phyloP scores from a whole-genome alignment of 2,329 filamentous ascomycete genomes.

The Verticillium dahliae region DNA sequence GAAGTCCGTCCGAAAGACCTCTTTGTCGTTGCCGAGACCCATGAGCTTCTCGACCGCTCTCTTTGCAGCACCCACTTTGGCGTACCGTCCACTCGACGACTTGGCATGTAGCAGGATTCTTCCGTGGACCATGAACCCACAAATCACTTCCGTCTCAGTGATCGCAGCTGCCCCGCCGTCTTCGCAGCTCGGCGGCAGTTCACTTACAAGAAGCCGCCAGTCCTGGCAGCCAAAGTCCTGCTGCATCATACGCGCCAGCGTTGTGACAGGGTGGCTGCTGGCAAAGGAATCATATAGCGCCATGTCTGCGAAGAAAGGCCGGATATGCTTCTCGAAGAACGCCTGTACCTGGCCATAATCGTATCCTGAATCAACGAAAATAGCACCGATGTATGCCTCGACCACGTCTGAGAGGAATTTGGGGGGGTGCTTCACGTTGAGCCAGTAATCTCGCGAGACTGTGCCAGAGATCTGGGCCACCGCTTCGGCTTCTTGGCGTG shows the following conservation, averaged over 20 bases:
- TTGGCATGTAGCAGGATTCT: conserved; percentile 55
- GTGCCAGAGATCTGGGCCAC: conserved; percentile 26
- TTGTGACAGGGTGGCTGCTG: conserved; percentile 77
- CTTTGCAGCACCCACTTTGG: conserved; percentile 62
- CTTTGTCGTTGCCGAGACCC: conserved; percentile 28
- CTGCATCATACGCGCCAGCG: conserved; percentile 58
- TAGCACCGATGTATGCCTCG: conserved; percentile 81
- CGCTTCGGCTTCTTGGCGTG: conserved; percentile 24
- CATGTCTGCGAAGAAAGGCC: conserved; percentile 81
- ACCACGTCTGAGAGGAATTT: conserved; percentile 79
- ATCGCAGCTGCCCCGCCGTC: conserved; percentile 33
- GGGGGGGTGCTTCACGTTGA: conserved; percentile 54
- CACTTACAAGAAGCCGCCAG: conserved; percentile 49
- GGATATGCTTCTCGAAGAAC: conserved; percentile 73
- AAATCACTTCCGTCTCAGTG: conserved; percentile 50
- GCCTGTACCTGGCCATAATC: conserved; percentile 63
- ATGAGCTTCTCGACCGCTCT: conserved; percentile 44
- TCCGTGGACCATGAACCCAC: conserved; percentile 71
- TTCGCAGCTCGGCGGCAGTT: conserved; percentile 32
- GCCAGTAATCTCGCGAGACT: conserved; percentile 63
- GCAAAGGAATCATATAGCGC: conserved; percentile 80
- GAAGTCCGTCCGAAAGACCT: conserved; percentile 54
- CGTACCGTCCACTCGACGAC: conserved; percentile 62
- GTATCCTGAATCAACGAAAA: conserved; percentile 86
- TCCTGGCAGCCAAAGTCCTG: conserved; percentile 57